Evolutionary conservation across 768 basidiomycete species (phyloP).

Genomic region (Tylopilus vinaceipallidus): DNA sequence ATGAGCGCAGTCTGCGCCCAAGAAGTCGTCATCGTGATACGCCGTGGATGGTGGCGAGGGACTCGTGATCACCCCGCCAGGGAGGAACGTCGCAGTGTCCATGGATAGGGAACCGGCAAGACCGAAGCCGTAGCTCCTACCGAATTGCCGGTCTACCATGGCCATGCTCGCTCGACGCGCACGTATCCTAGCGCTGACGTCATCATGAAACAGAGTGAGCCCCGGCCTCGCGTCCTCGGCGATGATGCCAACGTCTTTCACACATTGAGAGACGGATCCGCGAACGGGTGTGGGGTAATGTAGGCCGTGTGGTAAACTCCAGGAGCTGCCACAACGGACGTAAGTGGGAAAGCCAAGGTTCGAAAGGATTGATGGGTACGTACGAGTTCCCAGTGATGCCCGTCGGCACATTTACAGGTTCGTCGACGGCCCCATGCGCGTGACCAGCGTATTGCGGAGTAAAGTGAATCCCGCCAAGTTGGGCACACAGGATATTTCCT

Average conservation of each 20-base stretch:
- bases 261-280: constrained; percentile 18
- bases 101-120: constrained; percentile 6
- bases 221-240: constrained; percentile 26
- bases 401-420: constrained; percentile 23
- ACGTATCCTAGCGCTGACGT: constrained; percentile 19
- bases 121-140: constrained; percentile 6
- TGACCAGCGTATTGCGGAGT: constrained; percentile 12
- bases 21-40: constrained; percentile 25
- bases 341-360: constrained; percentile 18
- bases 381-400: constrained; percentile 29
- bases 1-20: constrained; percentile 14
- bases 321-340: constrained; percentile 26
- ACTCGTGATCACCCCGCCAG: constrained; percentile 14
- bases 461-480: constrained; percentile 28
- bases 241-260: constrained; percentile 13
- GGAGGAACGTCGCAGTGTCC: constrained; percentile 13
- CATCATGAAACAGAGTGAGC: constrained; percentile 16
- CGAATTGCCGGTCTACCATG: constrained; percentile 9
- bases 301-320: constrained; percentile 22
- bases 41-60: constrained; percentile 22
- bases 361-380: constrained; percentile 11
- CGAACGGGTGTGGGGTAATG: constrained; percentile 26
- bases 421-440: constrained; percentile 17
- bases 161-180: constrained; percentile 17
- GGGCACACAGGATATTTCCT: constrained; percentile 21